Conservation (phyloP, 768 basidiomycete genomes). For the Russula virescens region DNA sequence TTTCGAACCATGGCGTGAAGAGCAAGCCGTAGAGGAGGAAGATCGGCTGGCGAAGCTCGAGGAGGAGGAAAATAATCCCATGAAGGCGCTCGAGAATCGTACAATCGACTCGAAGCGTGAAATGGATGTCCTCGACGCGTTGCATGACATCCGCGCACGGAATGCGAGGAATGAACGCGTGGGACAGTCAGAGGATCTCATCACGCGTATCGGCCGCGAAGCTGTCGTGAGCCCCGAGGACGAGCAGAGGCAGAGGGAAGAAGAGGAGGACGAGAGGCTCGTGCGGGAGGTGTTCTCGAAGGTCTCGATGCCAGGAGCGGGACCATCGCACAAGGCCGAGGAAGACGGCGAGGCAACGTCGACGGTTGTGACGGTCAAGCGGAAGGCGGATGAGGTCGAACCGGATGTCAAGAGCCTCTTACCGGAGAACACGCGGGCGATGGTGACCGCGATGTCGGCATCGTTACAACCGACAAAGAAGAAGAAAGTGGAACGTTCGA, state of each 20-base stretch:
- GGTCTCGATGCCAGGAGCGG: slow-evolving; percentile 39
- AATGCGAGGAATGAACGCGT: slow-evolving; percentile 87
- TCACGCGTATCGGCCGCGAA: slow-evolving; percentile 54
- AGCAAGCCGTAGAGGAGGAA: slow-evolving; percentile 68
- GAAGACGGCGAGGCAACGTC: slow-evolving; percentile 27
- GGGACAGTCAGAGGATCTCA: slow-evolving; percentile 65
- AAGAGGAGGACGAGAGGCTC: slow-evolving; percentile 89
- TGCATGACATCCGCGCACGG: slow-evolving; percentile 85
- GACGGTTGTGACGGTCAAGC: slow-evolving; percentile 65
- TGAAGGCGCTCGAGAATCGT: slow-evolving; percentile 93
- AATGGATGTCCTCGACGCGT: slow-evolving; percentile 96
- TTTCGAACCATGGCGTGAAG: slow-evolving; percentile 96
- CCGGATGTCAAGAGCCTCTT: slow-evolving; percentile 65
- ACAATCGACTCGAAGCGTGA: slow-evolving; percentile 91
- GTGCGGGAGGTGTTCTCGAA: slow-evolving; percentile 87
- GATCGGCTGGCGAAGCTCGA: slow-evolving; percentile 82
- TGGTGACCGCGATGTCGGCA: slow-evolving; percentile 47
- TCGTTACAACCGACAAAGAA: slow-evolving; percentile 47
- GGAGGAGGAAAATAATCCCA: slow-evolving; percentile 93
- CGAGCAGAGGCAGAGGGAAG: slow-evolving; percentile 56
- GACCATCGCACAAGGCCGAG: slow-evolving; percentile 8
- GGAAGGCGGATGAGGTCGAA: slow-evolving; percentile 77
- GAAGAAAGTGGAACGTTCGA: slow-evolving; percentile 41
- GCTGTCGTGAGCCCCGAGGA: slow-evolving; percentile 79
- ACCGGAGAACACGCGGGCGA: slow-evolving; percentile 55